Evolutionary conservation across 768 basidiomycete species (phyloP), one percentile per base, ranked within the genome.

Genomic region (Paxillus rubicundulus): DNA sequence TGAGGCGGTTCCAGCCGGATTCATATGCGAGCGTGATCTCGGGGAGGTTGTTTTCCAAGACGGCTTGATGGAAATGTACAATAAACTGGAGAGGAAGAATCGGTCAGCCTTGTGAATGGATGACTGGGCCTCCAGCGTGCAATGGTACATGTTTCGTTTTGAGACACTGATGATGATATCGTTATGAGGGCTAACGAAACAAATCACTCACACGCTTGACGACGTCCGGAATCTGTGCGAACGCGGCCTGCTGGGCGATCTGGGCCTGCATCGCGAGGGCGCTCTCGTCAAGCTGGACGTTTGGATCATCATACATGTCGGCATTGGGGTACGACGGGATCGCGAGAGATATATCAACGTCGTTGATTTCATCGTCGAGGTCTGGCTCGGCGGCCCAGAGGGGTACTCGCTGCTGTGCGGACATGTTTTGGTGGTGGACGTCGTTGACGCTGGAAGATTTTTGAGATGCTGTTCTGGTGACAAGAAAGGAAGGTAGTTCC

Each of bases 1-100:
- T 97, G 66, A 95, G 85, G 56, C 89, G 86, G 72, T 94, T 96
- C 95, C 95, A 99, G 5, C 94, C 94, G 46, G 87, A 92, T 74
- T 98, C 95, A 65, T 99, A 99, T 47, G 94, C 92, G 18, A 87
- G 78, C 5, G 90, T 92, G 59, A 99, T 96, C 62, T 94, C 89
- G 5, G 84, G 76, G 2, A 97, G 80, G 71, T 98, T 96, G 68
- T 95, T 93, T 40, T 92, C 85, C 46, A 89, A 76, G 33, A 98
- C 90, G 18, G 94, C 89, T 78, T 96, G 84, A 66, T 96, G 90
- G 70, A 98, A 97, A 62, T 92, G 90, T 6, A 96, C 84, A 64
- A 98, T 88, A 75, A 98, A 98, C 90, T 96, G 55, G 17, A 45
- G 41, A 47, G 3, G 9, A 56, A 42, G 57, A 58, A 52, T 33